Percentiles rank a stretch among this genome's conserved stretches.
These are phyloP conservation scores for Boletus vermiculosoides DNA, from an alignment of 768 basidiomycete species.

Conservation along the genomic window DNA sequence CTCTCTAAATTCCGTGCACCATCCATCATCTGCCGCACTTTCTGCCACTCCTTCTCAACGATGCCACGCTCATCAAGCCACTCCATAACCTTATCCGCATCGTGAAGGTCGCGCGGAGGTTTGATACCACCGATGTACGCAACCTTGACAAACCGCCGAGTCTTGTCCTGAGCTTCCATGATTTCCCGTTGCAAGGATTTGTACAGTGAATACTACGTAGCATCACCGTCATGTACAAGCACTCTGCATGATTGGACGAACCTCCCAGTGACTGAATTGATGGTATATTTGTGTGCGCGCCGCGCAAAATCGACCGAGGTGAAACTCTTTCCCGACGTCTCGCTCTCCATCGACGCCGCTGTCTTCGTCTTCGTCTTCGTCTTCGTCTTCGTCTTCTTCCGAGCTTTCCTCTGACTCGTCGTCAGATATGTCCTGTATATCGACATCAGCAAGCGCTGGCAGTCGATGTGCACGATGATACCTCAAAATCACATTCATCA, in stretches of 20 bases:
- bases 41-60: conserved; percentile 69
- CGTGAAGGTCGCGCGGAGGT: conserved; percentile 64
- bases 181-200: conserved; percentile 56
- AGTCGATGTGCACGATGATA: conserved; percentile 20
- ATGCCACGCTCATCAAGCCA: conserved; percentile 73
- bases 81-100: conserved; percentile 79
- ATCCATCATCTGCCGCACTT: conserved; percentile 71
- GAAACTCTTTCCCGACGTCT: conserved; percentile 40
- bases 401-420: conserved; percentile 28
- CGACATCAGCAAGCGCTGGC: neutral
- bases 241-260: conserved; percentile 32
- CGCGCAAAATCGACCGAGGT: conserved; percentile 81
- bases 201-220: conserved; percentile 63
- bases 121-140: conserved; percentile 51
- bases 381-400: conserved; percentile 21
- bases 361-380: conserved; percentile 13
- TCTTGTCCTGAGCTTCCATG: conserved; percentile 46
- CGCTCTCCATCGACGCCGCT: conserved; percentile 5
- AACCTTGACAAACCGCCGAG: conserved; percentile 54
- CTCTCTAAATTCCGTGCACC: conserved; percentile 64
- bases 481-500: conserved; percentile 67
- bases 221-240: conserved; percentile 6
- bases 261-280: conserved; percentile 82
- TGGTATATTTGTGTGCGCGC: conserved; percentile 66
- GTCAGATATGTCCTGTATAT: conserved; percentile 18